Conservation (phyloP, 2,329 filamentous ascomycete species). For the Geosmithia morbida region DNA sequence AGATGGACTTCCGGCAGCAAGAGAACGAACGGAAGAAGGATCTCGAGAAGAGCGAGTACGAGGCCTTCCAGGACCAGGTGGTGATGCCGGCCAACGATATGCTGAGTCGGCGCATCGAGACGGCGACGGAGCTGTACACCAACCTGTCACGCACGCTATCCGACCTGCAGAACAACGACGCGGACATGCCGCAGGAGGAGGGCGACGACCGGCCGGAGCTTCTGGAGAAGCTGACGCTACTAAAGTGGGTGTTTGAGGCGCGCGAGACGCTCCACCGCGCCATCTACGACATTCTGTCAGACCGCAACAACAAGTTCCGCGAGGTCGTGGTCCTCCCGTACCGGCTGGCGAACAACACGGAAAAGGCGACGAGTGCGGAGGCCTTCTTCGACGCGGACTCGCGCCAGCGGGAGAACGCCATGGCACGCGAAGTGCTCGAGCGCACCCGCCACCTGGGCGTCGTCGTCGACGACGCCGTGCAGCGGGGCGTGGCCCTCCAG, state of each 20-base stretch:
- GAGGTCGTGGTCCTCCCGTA: conserved; percentile 76
- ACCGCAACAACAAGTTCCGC: conserved; percentile 76
- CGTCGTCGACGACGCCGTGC: conserved; percentile 73
- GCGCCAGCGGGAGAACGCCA: conserved; percentile 53
- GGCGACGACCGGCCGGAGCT: conserved; percentile 91
- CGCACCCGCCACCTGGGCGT: conserved; percentile 64
- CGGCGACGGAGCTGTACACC: conserved; percentile 64
- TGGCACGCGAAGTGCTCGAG: conserved; percentile 55
- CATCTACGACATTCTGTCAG: conserved; percentile 70
- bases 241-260: conserved; percentile 95
- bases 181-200: conserved; percentile 83
- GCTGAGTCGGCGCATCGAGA: conserved; percentile 58
- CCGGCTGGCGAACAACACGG: conserved; percentile 54
- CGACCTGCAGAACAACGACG: conserved; percentile 36
- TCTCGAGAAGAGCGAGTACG: conserved; percentile 67
- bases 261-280: conserved; percentile 79
- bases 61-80: conserved; percentile 69
- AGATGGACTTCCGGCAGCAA: conserved; percentile 57
- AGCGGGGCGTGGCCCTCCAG: conserved; percentile 79
- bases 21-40: conserved; percentile 59
- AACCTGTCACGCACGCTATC: conserved; percentile 60
- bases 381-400: conserved; percentile 74
- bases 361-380: conserved; percentile 66
- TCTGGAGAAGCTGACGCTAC: conserved; percentile 80
- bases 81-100: conserved; percentile 74